These are phyloP conservation scores for Fusarium tjaetaba DNA, from an alignment of 2,329 filamentous ascomycete genomes.

Conservation along the genomic window DNA sequence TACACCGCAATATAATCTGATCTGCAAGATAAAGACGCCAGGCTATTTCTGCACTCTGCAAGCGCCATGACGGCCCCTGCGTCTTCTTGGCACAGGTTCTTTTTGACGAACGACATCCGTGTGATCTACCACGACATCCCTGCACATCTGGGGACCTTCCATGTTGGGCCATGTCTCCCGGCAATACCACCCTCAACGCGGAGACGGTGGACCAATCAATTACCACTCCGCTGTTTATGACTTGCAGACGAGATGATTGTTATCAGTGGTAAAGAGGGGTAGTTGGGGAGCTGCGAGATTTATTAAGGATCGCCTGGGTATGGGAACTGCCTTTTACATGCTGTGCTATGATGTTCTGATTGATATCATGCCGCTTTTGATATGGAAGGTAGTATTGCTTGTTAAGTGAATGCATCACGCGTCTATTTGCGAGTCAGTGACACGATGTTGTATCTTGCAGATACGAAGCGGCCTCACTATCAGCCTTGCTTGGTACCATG, in stretches of 20 bases:
- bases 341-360: background rate
- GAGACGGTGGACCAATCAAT: background rate
- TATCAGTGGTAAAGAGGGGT: constrained; percentile 1
- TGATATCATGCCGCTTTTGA: background rate
- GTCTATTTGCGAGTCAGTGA: background rate
- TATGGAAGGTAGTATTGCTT: constrained; percentile 12
- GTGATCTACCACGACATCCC: background rate
- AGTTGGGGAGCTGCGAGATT: background rate
- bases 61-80: background rate
- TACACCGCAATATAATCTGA: background rate
- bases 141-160: background rate
- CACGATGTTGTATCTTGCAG: background rate
- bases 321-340: constrained; percentile 3
- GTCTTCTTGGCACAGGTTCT: background rate
- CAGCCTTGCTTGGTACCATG: background rate
- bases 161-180: background rate
- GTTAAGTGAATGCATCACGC: background rate
- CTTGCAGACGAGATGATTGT: background rate
- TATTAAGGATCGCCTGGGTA: background rate
- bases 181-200: background rate
- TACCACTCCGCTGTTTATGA: background rate
- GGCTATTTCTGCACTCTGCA: background rate
- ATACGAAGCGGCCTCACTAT: background rate
- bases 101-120: background rate
- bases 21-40: constrained; percentile 1